These are phyloP conservation scores for Pythium vanterpoolii DNA, from an alignment of 352 stramenopile species.

Conservation along the genomic window DNA sequence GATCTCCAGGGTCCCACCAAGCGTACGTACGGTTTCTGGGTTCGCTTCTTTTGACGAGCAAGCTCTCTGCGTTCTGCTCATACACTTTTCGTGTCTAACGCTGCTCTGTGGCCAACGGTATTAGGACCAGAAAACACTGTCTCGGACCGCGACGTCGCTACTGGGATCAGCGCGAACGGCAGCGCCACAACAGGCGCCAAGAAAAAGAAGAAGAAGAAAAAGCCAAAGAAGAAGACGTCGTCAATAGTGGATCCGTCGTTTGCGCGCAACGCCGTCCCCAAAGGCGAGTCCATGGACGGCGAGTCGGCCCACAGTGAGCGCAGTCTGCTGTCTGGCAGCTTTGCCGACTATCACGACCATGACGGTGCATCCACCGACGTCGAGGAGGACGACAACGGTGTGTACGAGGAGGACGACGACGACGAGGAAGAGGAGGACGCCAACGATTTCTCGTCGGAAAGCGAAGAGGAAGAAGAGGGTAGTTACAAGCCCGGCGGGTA, in stretches of 20 bases:
- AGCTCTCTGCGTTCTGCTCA: not conserved
- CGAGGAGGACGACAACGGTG: constrained; percentile 9
- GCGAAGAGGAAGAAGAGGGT: constrained; percentile 90
- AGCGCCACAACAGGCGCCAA: not conserved
- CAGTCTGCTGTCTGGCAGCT: constrained; percentile 26
- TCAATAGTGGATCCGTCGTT: constrained; percentile 6
- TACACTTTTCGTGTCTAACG: not conserved
- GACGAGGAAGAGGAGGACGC: constrained; percentile 85
- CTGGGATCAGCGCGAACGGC: not conserved
- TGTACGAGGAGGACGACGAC: constrained; percentile 17
- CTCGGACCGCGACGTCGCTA: not conserved
- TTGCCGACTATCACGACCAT: constrained; percentile 17
- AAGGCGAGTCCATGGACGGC: constrained; percentile 29
- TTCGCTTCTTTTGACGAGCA: not conserved
- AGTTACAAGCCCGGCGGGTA: constrained; percentile 98
- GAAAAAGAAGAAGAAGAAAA: constrained; percentile 31
- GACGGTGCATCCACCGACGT: not conserved
- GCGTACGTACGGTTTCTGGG: not conserved
- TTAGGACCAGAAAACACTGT: not conserved
- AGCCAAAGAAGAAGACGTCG: constrained; percentile 22
- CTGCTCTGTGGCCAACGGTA: not conserved
- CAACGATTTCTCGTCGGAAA: constrained; percentile 82
- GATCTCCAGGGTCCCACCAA: not conserved
- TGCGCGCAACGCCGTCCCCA: constrained; percentile 17
- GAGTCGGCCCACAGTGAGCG: constrained; percentile 26